Percentiles rank a stretch among this genome's conserved stretches.
These are phyloP conservation scores for Raphanus hybrid DNA, from an alignment of 441 rosid genomes.

Conservation along the genomic window DNA sequence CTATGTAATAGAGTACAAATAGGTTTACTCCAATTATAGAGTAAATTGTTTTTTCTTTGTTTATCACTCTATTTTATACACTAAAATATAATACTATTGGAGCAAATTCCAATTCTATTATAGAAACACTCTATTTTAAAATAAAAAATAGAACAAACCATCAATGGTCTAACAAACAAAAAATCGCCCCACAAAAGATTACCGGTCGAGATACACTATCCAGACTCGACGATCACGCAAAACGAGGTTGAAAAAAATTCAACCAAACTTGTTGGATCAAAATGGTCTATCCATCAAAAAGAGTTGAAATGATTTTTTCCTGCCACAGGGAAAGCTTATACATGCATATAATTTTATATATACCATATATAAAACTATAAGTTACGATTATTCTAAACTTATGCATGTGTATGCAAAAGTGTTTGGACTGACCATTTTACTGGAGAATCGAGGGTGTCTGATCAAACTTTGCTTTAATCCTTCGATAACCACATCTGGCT, in stretches of 20 bases:
- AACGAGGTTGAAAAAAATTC: not conserved
- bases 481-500: slow-evolving; percentile 45
- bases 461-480: slow-evolving; percentile 53
- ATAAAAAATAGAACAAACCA: too few species aligned
- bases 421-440: slow-evolving; percentile 50
- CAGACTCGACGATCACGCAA: slow-evolving; percentile 19
- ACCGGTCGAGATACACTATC: slow-evolving; percentile 20
- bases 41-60: too few species aligned
- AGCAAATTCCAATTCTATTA: too few species aligned
- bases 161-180: not conserved
- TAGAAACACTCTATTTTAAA: too few species aligned
- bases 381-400: not conserved
- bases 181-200: slow-evolving; percentile 6
- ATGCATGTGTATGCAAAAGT: not conserved
- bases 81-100: too few species aligned
- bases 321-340: not conserved
- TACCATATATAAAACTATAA: not conserved
- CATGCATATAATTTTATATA: not conserved
- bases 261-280: slow-evolving; percentile 9
- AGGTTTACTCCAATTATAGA: too few species aligned
- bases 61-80: too few species aligned
- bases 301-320: not conserved
- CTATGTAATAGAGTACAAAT: too few species aligned
- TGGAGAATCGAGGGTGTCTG: slow-evolving; percentile 73
- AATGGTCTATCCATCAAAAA: not conserved